Evolutionary conservation across 2,329 filamentous ascomycete genomes (phyloP).

Genomic region (Helminthosporium solani): DNA sequence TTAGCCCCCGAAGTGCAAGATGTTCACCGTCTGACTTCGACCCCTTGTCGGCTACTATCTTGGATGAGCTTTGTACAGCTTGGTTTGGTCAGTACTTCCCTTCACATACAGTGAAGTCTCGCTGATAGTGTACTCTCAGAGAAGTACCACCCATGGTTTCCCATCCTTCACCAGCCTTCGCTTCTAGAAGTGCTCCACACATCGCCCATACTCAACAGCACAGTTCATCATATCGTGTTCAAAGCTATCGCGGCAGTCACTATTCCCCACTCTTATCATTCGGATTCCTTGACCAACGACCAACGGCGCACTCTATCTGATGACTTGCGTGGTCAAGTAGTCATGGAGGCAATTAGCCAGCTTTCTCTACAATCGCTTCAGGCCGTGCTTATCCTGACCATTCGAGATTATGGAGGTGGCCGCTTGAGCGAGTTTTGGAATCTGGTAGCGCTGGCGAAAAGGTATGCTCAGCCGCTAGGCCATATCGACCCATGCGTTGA

Average conservation of each 20-base stretch:
- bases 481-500: background rate
- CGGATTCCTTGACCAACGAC: conserved; percentile 20
- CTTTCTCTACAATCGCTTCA: conserved; percentile 36
- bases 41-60: conserved; percentile 10
- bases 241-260: conserved; percentile 35
- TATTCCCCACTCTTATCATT: conserved; percentile 23
- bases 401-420: conserved; percentile 32
- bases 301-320: conserved; percentile 20
- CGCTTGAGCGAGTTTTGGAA: conserved; percentile 37
- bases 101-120: background rate
- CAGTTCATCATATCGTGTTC: conserved; percentile 25
- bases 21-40: conserved; percentile 15
- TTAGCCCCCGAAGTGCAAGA: conserved; percentile 3
- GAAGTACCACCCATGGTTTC: conserved; percentile 42
- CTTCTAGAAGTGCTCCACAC: conserved; percentile 18
- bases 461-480: conserved; percentile 11
- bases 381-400: conserved; percentile 33
- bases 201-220: conserved; percentile 19
- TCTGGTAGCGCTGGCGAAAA: conserved; percentile 35
- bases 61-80: conserved; percentile 26
- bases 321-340: conserved; percentile 26
- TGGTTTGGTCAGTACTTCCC: conserved; percentile 32
- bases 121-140: conserved; percentile 1
- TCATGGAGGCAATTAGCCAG: conserved; percentile 29
- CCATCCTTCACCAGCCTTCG: conserved; percentile 34